Conservation (phyloP, 345 rosid species). For the Citrus unshiu region DNA sequence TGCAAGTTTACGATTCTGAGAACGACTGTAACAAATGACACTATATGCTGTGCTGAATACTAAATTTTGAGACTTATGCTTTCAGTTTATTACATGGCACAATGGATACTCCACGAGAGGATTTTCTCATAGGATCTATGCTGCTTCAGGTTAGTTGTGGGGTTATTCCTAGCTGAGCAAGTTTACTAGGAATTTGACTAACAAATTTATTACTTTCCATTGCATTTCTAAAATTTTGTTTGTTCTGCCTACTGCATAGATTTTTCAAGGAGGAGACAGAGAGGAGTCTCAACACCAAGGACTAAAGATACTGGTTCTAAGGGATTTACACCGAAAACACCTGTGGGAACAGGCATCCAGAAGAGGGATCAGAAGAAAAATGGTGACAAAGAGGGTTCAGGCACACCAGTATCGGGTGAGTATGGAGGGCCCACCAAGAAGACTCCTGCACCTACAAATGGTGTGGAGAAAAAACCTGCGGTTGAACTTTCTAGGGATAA, state of each 20-base stretch:
- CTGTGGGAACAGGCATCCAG: slow-evolving; percentile 41
- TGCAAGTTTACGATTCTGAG: background rate
- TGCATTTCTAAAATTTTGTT: background rate
- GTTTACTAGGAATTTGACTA: slow-evolving; percentile 1
- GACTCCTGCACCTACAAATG: slow-evolving; percentile 22
- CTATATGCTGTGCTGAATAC: slow-evolving; percentile 1
- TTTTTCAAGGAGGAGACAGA: slow-evolving; percentile 63
- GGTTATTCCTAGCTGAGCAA: background rate
- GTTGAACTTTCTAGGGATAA: slow-evolving; percentile 23
- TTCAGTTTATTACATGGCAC: slow-evolving; percentile 51
- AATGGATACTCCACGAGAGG: slow-evolving; percentile 28
- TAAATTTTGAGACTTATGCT: slow-evolving; percentile 17
- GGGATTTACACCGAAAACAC: slow-evolving; percentile 47
- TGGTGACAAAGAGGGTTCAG: slow-evolving; percentile 37
- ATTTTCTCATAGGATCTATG: slow-evolving; percentile 40
- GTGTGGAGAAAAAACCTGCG: slow-evolving; percentile 29
- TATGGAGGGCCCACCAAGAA: slow-evolving; percentile 15
- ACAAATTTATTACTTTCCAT: background rate
- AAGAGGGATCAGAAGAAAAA: slow-evolving; percentile 39
- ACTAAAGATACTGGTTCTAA: slow-evolving; percentile 45
- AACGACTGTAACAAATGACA: background rate
- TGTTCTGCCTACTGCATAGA: slow-evolving; percentile 34
- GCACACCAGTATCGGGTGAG: slow-evolving; percentile 17
- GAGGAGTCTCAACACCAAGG: slow-evolving; percentile 38
- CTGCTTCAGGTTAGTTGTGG: slow-evolving; percentile 54